A percentile compares a stretch with the other conserved stretches of the same genome.
These are phyloP conservation scores for Shiraia bambusicola DNA, from an alignment of 2,329 filamentous ascomycete genomes.

Conservation along the genomic window DNA sequence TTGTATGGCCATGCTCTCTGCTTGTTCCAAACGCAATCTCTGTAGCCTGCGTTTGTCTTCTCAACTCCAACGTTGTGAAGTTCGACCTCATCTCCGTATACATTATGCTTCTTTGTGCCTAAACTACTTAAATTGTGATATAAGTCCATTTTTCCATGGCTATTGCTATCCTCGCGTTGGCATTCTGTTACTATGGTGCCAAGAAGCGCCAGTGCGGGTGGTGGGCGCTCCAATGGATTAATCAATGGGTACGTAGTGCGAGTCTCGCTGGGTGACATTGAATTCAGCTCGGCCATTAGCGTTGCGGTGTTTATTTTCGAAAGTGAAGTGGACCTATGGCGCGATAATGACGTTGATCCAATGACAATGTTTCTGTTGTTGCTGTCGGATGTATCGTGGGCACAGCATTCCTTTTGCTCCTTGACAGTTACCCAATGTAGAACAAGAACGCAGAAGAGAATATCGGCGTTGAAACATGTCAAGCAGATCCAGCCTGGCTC, in stretches of 20 bases:
- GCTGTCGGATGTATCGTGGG: neutral
- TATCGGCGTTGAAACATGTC: conserved; percentile 65
- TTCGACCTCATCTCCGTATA: conserved; percentile 18
- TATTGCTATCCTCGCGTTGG: conserved; percentile 2
- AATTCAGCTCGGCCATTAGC: neutral
- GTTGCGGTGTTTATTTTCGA: conserved; percentile 6
- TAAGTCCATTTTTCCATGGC: neutral
- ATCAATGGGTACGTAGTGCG: neutral
- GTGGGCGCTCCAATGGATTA: neutral
- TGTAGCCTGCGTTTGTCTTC: conserved; percentile 14
- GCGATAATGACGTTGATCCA: neutral
- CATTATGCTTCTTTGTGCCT: neutral
- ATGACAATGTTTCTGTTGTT: neutral
- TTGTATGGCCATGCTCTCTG: conserved; percentile 3
- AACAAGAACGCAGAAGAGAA: conserved; percentile 62
- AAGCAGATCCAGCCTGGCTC: conserved; percentile 67
- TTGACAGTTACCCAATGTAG: conserved; percentile 60
- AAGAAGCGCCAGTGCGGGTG: neutral
- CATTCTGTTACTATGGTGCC: conserved; percentile 11
- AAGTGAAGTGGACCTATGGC: neutral
- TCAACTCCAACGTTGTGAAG: conserved; percentile 20
- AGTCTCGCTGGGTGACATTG: neutral
- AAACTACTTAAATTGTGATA: neutral
- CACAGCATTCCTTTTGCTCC: conserved; percentile 3
- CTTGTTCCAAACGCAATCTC: conserved; percentile 8